Conservation (phyloP, 2,329 filamentous ascomycete species). For the Sordariomycetes sp. region DNA sequence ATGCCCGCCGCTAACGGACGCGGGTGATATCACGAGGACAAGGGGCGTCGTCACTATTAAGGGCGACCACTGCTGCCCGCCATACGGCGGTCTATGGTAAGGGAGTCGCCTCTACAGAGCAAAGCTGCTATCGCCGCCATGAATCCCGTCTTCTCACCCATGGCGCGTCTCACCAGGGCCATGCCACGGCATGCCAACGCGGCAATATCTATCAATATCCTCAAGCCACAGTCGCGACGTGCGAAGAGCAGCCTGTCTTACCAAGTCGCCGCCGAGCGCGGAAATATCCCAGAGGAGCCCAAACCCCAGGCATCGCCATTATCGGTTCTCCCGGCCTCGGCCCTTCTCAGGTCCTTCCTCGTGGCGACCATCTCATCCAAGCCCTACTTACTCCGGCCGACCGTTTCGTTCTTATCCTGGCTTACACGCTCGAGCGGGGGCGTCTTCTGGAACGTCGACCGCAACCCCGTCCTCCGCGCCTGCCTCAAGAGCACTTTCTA, state of each 20-base stretch:
- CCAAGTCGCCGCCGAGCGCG: conserved; percentile 31
- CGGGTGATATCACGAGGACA: neutral
- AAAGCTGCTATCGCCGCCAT: conserved; percentile 30
- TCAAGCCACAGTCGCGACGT: conserved; percentile 23
- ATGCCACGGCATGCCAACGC: conserved; percentile 33
- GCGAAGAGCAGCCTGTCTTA: conserved; percentile 14
- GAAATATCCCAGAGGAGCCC: conserved; percentile 10
- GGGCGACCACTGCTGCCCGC: neutral
- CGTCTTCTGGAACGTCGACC: conserved; percentile 57
- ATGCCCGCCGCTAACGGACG: neutral
- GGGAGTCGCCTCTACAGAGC: neutral
- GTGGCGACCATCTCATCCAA: conserved; percentile 64
- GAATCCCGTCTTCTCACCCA: conserved; percentile 41
- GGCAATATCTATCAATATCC: conserved; percentile 48
- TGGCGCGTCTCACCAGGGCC: conserved; percentile 36
- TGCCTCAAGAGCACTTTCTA: conserved; percentile 79
- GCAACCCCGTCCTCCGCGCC: conserved; percentile 58
- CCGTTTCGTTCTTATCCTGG: conserved; percentile 54
- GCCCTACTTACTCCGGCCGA: conserved; percentile 56
- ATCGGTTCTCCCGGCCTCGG: conserved; percentile 54
- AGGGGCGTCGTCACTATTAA: neutral
- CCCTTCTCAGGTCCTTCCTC: conserved; percentile 57
- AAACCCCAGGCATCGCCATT: conserved; percentile 28
- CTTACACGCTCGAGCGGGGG: conserved; percentile 60
- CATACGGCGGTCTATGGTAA: neutral